These are phyloP conservation scores for Helotiales sp. DNA, from an alignment of 2,329 filamentous ascomycete species.

Conservation along the genomic window DNA sequence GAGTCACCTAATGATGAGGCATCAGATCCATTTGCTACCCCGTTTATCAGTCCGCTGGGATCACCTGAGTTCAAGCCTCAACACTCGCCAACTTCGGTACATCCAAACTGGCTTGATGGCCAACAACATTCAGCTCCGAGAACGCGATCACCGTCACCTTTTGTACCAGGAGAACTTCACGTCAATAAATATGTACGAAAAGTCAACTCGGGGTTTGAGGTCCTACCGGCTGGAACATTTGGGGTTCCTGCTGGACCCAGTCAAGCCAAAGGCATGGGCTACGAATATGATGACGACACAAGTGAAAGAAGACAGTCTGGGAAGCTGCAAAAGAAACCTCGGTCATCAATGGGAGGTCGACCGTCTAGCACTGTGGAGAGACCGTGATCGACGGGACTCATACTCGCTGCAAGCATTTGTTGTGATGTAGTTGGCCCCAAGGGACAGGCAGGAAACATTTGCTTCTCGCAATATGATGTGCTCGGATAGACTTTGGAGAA, in stretches of 20 bases:
- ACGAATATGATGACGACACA: slow-evolving; percentile 27
- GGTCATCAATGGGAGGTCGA: slow-evolving; percentile 33
- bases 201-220: slow-evolving; percentile 48
- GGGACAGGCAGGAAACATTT: not conserved
- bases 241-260: slow-evolving; percentile 27
- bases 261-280: slow-evolving; percentile 24
- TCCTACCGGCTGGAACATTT: slow-evolving; percentile 49
- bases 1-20: slow-evolving; percentile 28
- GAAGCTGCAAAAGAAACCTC: slow-evolving; percentile 50
- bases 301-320: slow-evolving; percentile 44
- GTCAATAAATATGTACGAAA: slow-evolving; percentile 45
- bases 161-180: slow-evolving; percentile 46
- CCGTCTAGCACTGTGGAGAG: slow-evolving; percentile 23
- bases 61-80: slow-evolving; percentile 2
- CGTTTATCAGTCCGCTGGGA: slow-evolving; percentile 17
- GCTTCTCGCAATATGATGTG: not conserved
- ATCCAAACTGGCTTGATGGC: slow-evolving; percentile 2
- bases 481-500: not conserved
- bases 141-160: slow-evolving; percentile 37
- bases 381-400: slow-evolving; percentile 12
- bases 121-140: not conserved
- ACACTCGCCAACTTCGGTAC: not conserved
- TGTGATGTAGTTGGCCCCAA: not conserved
- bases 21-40: slow-evolving; percentile 33
- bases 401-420: not conserved